These are phyloP conservation scores for Melocanna baccifera DNA, from an alignment of 176 grass and related monocot genomes.

Conservation along the genomic window DNA sequence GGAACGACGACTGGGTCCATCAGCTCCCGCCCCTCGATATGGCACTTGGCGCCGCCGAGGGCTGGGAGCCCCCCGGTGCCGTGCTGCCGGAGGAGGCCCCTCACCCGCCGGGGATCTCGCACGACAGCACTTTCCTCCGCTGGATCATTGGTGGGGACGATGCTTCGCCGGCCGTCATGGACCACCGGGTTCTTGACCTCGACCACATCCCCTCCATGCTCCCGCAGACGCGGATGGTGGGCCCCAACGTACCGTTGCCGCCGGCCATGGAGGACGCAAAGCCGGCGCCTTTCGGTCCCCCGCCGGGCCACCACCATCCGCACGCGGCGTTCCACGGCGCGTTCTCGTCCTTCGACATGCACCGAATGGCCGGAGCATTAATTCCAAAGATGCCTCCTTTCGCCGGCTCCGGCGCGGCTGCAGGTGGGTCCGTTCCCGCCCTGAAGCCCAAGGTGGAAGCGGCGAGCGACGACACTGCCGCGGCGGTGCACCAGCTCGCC, in stretches of 20 bases:
- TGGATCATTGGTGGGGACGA: conserved; percentile 66
- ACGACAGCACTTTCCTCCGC: conserved; percentile 68
- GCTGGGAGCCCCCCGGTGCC: conserved; percentile 1
- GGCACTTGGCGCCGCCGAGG: conserved; percentile 13
- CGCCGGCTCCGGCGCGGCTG: conserved; percentile 10
- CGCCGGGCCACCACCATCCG: background rate
- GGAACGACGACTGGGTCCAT: conserved; percentile 34
- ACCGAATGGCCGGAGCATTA: conserved; percentile 22
- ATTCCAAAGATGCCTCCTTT: conserved; percentile 32
- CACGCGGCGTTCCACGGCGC: conserved; percentile 10
- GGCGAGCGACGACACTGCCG: background rate
- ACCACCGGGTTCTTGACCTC: conserved; percentile 11
- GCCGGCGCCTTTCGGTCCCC: conserved; percentile 8
- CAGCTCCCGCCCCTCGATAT: conserved; percentile 58
- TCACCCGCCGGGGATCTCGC: background rate
- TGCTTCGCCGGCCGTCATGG: background rate
- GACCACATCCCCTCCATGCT: conserved; percentile 23
- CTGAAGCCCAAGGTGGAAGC: conserved; percentile 28
- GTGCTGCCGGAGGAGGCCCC: background rate
- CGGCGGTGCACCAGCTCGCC: conserved; percentile 30
- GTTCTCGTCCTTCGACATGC: conserved; percentile 20
- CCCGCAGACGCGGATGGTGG: conserved; percentile 7
- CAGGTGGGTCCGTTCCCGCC: background rate
- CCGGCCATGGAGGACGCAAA: conserved; percentile 31
- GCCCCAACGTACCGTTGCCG: conserved; percentile 25